phyloP scores from a whole-genome alignment of 2,329 filamentous ascomycete genomes.

The Eurotiales sp. region DNA sequence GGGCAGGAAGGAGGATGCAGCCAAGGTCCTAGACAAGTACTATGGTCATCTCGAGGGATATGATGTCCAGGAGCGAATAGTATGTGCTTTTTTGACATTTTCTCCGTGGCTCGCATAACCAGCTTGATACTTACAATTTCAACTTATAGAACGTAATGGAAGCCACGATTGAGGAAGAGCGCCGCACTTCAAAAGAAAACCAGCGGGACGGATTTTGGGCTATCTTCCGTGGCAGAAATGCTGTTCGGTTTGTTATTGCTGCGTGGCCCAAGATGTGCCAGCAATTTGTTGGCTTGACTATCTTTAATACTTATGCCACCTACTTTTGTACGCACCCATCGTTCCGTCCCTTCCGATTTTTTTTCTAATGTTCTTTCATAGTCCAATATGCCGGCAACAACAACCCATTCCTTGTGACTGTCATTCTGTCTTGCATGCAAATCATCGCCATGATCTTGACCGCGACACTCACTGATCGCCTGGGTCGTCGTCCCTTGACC shows the following conservation, averaged over 20 bases:
- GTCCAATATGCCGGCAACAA: conserved; percentile 42
- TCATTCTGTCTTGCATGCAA: conserved; percentile 42
- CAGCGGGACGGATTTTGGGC: conserved; percentile 27
- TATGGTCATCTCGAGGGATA: conserved; percentile 32
- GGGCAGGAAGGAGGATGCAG: conserved; percentile 41
- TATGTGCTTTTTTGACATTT: conserved; percentile 11
- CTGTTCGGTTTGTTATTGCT: conserved; percentile 36
- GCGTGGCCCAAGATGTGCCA: conserved; percentile 40
- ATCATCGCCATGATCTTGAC: conserved; percentile 41
- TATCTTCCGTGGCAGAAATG: conserved; percentile 37
- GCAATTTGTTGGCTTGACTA: conserved; percentile 37
- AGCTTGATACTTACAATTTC: background rate
- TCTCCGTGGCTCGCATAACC: background rate
- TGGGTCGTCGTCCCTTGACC: conserved; percentile 39
- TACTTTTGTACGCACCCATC: conserved; percentile 33
- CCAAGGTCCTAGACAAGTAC: conserved; percentile 22
- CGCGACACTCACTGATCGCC: conserved; percentile 31
- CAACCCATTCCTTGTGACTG: conserved; percentile 41
- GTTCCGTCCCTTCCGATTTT: conserved; percentile 3
- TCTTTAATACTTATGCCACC: conserved; percentile 39
- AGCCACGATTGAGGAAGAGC: conserved; percentile 31
- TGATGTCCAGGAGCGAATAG: conserved; percentile 31
- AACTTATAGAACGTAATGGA: conserved; percentile 31
- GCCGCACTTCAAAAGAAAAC: conserved; percentile 26
- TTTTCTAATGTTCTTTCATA: conserved; percentile 11